Evolutionary conservation across 2,329 filamentous ascomycete genomes (phyloP).

Genomic region (Penicillium sp.): DNA sequence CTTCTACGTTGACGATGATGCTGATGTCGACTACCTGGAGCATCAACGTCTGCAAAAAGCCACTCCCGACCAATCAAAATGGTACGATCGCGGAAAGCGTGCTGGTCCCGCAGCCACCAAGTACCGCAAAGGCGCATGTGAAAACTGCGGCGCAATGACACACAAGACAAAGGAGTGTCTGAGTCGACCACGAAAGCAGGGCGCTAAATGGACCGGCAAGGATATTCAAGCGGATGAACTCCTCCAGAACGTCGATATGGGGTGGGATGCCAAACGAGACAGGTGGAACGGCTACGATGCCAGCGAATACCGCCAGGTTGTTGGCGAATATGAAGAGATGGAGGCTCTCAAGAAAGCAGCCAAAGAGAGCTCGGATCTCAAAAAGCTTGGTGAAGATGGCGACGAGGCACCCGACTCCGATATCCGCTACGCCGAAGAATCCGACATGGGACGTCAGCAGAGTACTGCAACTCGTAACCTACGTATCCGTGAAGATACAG

Average conservation of each 20-base stretch:
- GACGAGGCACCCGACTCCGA: slow-evolving; percentile 45
- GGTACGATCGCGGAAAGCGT: slow-evolving; percentile 90
- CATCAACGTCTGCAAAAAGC: slow-evolving; percentile 84
- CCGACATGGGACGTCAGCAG: slow-evolving; percentile 93
- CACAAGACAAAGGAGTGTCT: slow-evolving; percentile 95
- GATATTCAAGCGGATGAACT: slow-evolving; percentile 93
- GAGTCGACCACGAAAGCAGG: slow-evolving; percentile 81
- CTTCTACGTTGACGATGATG: slow-evolving; percentile 84
- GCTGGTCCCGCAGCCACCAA: slow-evolving; percentile 87
- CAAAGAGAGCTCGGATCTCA: slow-evolving; percentile 52
- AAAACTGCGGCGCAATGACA: slow-evolving; percentile 97
- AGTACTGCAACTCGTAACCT: slow-evolving; percentile 88
- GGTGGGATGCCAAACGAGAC: slow-evolving; percentile 97
- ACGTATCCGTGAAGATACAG: slow-evolving; percentile 91
- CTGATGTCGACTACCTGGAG: slow-evolving; percentile 85
- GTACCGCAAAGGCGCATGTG: slow-evolving; percentile 95
- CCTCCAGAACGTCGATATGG: slow-evolving; percentile 79
- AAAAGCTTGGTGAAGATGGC: slow-evolving; percentile 63
- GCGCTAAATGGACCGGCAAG: slow-evolving; percentile 87
- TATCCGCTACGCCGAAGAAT: slow-evolving; percentile 83
- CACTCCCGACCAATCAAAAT: slow-evolving; percentile 72
- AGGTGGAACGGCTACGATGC: slow-evolving; percentile 98
- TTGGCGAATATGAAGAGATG: slow-evolving; percentile 85
- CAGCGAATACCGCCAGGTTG: slow-evolving; percentile 79
- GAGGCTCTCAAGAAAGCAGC: slow-evolving; percentile 69